Conservation (phyloP, 371 early-diverging fungal species). For the Mortierella sp. region DNA sequence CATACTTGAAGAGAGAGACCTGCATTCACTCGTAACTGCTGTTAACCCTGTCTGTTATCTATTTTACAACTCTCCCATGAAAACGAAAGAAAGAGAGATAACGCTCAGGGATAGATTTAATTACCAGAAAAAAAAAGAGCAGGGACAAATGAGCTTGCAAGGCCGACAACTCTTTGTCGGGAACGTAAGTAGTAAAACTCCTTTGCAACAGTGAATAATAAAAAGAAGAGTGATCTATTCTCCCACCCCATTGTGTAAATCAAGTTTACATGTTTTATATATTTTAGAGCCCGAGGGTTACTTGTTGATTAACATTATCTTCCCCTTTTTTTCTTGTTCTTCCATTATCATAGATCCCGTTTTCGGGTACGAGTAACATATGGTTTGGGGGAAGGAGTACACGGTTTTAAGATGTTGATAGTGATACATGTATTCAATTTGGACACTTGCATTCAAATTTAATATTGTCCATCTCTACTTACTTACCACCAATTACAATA, state of each 20-base stretch:
- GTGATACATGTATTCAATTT: too few relatives aligned
- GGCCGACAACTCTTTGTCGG: conserved; percentile 51
- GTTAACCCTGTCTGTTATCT: too few relatives aligned
- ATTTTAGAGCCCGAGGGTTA: background rate
- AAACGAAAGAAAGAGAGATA: background rate
- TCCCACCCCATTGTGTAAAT: too few relatives aligned
- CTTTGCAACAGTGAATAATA: background rate
- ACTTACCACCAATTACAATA: background rate
- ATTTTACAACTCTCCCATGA: too few relatives aligned
- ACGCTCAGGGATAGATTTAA: background rate
- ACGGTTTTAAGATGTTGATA: background rate
- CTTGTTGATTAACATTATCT: too few relatives aligned
- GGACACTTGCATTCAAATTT: background rate
- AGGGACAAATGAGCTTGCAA: conserved; percentile 44
- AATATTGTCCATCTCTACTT: background rate
- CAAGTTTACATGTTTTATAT: background rate
- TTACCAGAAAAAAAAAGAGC: background rate
- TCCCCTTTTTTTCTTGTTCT: too few relatives aligned
- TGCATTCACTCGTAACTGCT: too few relatives aligned
- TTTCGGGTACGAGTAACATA: conserved; percentile 21
- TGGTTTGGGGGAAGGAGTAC: background rate
- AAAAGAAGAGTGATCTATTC: background rate
- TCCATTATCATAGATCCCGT: conserved; percentile 20
- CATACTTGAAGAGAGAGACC: too few relatives aligned
- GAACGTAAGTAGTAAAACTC: conserved; percentile 27